Conservation (phyloP, 2,329 filamentous ascomycete species). For the Bipolaris victoriae region DNA sequence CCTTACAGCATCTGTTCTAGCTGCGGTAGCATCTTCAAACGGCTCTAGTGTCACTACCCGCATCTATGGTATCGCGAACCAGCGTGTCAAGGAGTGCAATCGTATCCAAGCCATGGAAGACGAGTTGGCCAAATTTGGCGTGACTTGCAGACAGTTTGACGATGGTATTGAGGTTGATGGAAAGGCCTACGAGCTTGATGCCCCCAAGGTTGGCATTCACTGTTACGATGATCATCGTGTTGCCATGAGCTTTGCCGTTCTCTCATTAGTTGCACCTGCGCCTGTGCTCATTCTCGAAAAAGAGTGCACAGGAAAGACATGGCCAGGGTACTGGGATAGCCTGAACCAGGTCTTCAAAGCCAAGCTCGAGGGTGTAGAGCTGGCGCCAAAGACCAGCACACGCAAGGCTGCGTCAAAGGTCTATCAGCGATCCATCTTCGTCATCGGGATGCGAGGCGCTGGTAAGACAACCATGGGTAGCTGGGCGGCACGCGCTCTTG, state of each 20-base stretch:
- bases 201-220: slow-evolving; percentile 70
- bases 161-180: slow-evolving; percentile 86
- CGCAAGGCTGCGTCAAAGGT: slow-evolving; percentile 34
- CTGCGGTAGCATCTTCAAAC: slow-evolving; percentile 81
- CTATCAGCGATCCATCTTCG: slow-evolving; percentile 75
- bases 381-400: slow-evolving; percentile 43
- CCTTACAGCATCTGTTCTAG: slow-evolving; percentile 90
- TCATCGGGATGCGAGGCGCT: slow-evolving; percentile 96
- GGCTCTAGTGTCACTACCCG: slow-evolving; percentile 68
- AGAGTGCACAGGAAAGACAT: slow-evolving; percentile 95
- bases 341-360: slow-evolving; percentile 79
- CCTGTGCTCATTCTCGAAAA: slow-evolving; percentile 83
- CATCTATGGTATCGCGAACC: slow-evolving; percentile 95
- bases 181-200: slow-evolving; percentile 57
- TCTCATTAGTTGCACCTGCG: slow-evolving; percentile 73
- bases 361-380: slow-evolving; percentile 75
- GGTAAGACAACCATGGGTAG: slow-evolving; percentile 93
- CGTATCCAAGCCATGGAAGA: slow-evolving; percentile 95
- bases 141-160: slow-evolving; percentile 83
- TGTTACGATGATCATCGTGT: slow-evolving; percentile 98
- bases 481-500: slow-evolving; percentile 79
- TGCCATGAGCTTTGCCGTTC: slow-evolving; percentile 96
- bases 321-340: slow-evolving; percentile 98
- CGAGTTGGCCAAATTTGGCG: slow-evolving; percentile 91
- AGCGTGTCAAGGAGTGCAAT: slow-evolving; percentile 98